Evolutionary conservation across 2,329 filamentous ascomycete species (phyloP).

Genomic region (Xylariaceae sp.): DNA sequence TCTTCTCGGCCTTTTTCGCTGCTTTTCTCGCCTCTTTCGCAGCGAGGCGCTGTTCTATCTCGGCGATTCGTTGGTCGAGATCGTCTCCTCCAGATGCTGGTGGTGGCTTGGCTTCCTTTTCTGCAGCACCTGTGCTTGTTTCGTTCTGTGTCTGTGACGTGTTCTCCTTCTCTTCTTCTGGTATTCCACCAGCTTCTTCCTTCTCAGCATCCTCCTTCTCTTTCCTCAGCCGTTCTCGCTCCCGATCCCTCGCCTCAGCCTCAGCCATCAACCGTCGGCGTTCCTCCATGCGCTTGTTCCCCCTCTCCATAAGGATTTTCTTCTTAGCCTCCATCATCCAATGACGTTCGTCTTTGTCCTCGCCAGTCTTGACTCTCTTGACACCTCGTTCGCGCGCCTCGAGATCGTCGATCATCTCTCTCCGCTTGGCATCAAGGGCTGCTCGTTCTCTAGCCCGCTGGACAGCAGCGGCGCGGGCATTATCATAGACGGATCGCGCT

Average conservation of each 20-base stretch:
- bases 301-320: constrained; percentile 33
- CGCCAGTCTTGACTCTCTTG: constrained; percentile 52
- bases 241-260: constrained; percentile 38
- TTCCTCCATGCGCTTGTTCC: constrained; percentile 37
- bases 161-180: neutral
- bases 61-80: constrained; percentile 40
- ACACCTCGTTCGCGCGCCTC: constrained; percentile 70
- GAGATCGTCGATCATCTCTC: constrained; percentile 80
- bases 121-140: constrained; percentile 33
- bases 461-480: constrained; percentile 65
- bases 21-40: constrained; percentile 37
- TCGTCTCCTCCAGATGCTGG: constrained; percentile 16
- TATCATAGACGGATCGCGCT: constrained; percentile 74
- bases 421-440: constrained; percentile 66
- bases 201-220: constrained; percentile 7
- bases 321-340: constrained; percentile 18
- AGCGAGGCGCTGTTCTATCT: constrained; percentile 40
- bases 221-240: constrained; percentile 31
- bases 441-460: constrained; percentile 68
- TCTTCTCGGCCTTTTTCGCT: constrained; percentile 38
- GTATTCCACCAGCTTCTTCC: constrained; percentile 13
- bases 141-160: neutral
- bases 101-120: constrained; percentile 35
- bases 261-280: constrained; percentile 39
- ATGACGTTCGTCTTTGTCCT: constrained; percentile 29